Evolutionary conservation across 202 grass and related monocot species (phyloP).

Genomic region (Panicum virgatum): DNA sequence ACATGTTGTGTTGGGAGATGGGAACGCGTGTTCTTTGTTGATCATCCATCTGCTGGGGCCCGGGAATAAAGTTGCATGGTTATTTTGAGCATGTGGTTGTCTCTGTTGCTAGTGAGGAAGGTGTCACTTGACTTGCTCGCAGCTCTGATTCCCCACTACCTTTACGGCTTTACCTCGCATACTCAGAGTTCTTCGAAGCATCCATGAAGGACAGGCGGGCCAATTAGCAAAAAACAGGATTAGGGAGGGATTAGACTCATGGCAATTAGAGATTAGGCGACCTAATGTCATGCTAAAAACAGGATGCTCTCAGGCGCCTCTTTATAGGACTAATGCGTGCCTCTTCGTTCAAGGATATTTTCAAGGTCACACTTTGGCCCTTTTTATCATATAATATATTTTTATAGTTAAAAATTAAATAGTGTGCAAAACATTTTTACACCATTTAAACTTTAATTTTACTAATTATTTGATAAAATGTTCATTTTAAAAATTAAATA

Average conservation of each 20-base stretch:
- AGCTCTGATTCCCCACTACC: background rate
- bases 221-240: background rate
- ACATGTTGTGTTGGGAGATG: conserved; percentile 17
- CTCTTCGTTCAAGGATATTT: background rate
- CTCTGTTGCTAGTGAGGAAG: conserved; percentile 7
- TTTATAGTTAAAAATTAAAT: background rate
- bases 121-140: background rate
- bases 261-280: background rate
- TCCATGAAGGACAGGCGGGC: background rate
- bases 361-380: background rate
- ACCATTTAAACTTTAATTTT: background rate
- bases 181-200: background rate
- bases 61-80: background rate
- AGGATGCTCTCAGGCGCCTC: background rate
- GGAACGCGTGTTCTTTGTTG: background rate
- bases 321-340: background rate
- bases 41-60: background rate
- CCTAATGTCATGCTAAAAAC: background rate
- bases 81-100: conserved; percentile 18
- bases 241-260: conserved; percentile 4
- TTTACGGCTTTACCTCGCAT: background rate
- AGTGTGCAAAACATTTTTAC: background rate
- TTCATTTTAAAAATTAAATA: background rate
- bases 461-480: background rate
- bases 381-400: background rate